phyloP scores from a whole-genome alignment of 108 stramenopile species.

The Conticribra guillardii region DNA sequence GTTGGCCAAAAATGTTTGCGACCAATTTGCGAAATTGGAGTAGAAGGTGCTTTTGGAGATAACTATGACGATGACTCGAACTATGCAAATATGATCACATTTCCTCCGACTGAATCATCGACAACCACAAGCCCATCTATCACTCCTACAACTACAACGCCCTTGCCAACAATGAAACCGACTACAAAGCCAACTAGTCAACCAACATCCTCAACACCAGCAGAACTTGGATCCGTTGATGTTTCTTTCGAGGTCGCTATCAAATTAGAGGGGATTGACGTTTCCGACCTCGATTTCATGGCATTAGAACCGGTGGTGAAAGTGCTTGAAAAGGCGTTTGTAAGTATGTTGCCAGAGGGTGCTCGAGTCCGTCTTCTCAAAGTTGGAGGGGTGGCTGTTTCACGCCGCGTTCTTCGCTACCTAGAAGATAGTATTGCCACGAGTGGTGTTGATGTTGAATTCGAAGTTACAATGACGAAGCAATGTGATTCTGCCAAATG shows the following conservation, averaged over 20 bases:
- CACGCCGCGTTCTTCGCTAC: slow-evolving; percentile 29
- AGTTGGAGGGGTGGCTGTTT: slow-evolving; percentile 32
- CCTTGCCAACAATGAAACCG: slow-evolving; percentile 13
- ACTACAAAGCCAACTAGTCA: slow-evolving; percentile 4
- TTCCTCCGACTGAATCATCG: no score
- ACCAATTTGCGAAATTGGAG: slow-evolving; percentile 30
- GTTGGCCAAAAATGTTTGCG: slow-evolving; percentile 10
- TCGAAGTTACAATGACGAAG: slow-evolving; percentile 31
- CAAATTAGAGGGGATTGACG: slow-evolving; percentile 19
- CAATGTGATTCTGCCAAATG: slow-evolving; percentile 20
- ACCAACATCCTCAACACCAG: slow-evolving; percentile 20
- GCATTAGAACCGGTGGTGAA: slow-evolving; percentile 22
- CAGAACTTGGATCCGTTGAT: slow-evolving; percentile 24
- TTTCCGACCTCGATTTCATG: slow-evolving; percentile 35
- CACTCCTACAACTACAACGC: neutral
- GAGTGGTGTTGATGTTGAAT: slow-evolving; percentile 46
- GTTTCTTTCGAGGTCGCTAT: slow-evolving; percentile 23
- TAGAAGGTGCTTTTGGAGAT: slow-evolving; percentile 14
- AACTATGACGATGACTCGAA: neutral
- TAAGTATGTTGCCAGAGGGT: slow-evolving; percentile 32
- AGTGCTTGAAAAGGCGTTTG: slow-evolving; percentile 23
- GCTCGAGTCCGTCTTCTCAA: slow-evolving; percentile 34
- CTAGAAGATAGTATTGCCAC: slow-evolving; percentile 19
- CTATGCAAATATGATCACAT: no score
- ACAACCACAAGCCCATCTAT: slow-evolving; percentile 10